phyloP scores from a whole-genome alignment of 345 rosid species.

The Lepidium africanum region DNA sequence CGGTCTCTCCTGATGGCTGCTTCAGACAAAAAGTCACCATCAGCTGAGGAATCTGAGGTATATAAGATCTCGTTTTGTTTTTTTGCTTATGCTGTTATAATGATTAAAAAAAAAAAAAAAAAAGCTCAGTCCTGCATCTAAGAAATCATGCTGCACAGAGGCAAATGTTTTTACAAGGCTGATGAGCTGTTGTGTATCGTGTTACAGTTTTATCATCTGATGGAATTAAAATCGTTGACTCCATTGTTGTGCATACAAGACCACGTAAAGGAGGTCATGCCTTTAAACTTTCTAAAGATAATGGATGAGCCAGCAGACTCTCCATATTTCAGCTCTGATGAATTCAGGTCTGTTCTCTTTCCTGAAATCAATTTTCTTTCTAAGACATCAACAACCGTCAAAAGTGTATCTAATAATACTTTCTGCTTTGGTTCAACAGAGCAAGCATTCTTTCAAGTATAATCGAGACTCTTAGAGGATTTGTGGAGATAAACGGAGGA shows the following conservation, averaged over 20 bases:
- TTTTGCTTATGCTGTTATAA: background rate
- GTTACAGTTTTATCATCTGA: conserved; percentile 56
- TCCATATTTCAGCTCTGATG: conserved; percentile 60
- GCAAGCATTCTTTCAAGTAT: conserved; percentile 52
- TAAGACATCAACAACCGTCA: background rate
- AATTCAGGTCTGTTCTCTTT: conserved; percentile 55
- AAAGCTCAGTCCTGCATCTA: background rate
- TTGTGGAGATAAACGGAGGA: conserved; percentile 42
- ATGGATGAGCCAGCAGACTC: conserved; percentile 59
- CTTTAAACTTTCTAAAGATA: conserved; percentile 54
- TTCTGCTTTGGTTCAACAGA: conserved; percentile 35
- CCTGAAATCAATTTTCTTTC: background rate
- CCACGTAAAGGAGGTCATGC: conserved; percentile 40
- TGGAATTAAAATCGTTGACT: conserved; percentile 51
- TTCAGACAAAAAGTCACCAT: conserved; percentile 32
- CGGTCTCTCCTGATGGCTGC: conserved; percentile 57
- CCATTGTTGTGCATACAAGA: conserved; percentile 44
- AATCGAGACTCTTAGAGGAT: conserved; percentile 61
- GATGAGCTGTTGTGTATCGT: conserved; percentile 9
- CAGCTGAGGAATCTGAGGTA: conserved; percentile 60
- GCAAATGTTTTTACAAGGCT: background rate
- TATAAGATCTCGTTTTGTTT: background rate
- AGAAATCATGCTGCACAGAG: background rate
- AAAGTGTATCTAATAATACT: background rate
- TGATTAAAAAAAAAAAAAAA: no score